Conservation (phyloP, 148 eudicot genomes). For the Rhododendron ovatum region DNA sequence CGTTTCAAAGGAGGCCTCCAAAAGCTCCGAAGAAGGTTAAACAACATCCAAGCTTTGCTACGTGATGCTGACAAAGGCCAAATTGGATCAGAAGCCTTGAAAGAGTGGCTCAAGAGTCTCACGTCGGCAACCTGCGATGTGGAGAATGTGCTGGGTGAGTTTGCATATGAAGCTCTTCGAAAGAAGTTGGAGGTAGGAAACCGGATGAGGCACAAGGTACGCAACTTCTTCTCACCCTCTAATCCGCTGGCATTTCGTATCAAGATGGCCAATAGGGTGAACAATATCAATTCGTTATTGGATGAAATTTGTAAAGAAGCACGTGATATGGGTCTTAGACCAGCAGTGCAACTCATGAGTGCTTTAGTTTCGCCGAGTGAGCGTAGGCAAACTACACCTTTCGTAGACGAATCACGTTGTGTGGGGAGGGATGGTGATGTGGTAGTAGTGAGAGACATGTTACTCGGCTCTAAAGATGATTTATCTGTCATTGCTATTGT, state of each 20-base stretch:
- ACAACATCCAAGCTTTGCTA: neutral
- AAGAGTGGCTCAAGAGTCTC: neutral
- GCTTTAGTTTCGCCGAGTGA: neutral
- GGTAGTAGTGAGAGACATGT: neutral
- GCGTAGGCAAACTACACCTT: neutral
- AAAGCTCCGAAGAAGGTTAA: neutral
- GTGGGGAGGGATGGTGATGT: slow-evolving; percentile 11
- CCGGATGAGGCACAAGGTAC: neutral
- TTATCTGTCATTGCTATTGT: neutral
- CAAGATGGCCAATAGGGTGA: no score
- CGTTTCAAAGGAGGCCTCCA: neutral
- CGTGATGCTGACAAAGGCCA: neutral
- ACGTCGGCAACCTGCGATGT: neutral
- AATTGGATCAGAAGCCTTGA: neutral
- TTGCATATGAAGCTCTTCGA: neutral
- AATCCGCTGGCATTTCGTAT: no score
- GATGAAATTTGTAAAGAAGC: neutral
- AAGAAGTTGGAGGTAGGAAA: neutral
- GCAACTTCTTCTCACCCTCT: neutral
- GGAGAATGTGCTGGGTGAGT: neutral
- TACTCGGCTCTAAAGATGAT: neutral
- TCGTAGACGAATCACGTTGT: neutral
- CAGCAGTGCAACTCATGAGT: neutral
- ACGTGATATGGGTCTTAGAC: neutral
- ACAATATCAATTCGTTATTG: neutral